phyloP scores from a whole-genome alignment of 2,329 filamentous ascomycete species.

The Atkinsonella texensis region DNA sequence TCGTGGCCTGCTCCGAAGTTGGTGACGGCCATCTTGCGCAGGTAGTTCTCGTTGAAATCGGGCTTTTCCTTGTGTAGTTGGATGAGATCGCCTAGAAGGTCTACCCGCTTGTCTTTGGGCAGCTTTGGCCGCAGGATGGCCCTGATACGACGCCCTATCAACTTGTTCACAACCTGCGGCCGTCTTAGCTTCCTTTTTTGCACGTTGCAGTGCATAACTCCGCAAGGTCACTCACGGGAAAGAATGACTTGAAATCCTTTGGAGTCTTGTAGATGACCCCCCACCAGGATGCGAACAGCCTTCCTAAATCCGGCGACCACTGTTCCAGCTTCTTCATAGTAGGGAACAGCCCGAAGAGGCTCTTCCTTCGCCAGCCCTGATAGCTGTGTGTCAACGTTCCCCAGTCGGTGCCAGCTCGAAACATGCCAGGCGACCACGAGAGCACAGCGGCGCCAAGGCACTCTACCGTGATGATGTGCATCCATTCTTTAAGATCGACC shows the following conservation, averaged over 20 bases:
- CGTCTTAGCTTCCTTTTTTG: background rate
- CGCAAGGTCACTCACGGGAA: slow-evolving; percentile 28
- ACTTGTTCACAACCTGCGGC: slow-evolving; percentile 22
- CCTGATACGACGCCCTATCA: slow-evolving; percentile 23
- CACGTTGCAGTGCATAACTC: background rate
- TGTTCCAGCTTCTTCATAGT: slow-evolving; percentile 26
- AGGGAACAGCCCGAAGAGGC: slow-evolving; percentile 39
- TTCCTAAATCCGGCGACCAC: slow-evolving; percentile 22
- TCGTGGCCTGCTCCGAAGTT: slow-evolving; percentile 46
- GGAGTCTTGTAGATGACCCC: slow-evolving; percentile 32
- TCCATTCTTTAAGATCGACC: slow-evolving; percentile 41
- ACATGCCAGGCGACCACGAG: slow-evolving; percentile 39
- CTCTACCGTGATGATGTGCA: slow-evolving; percentile 43
- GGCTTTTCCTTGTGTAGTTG: slow-evolving; percentile 31
- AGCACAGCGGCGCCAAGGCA: slow-evolving; percentile 37
- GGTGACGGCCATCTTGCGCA: slow-evolving; percentile 39
- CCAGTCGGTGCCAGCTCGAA: slow-evolving; percentile 31
- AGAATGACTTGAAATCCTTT: slow-evolving; percentile 34
- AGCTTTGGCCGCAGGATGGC: slow-evolving; percentile 16
- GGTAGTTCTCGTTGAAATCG: slow-evolving; percentile 33
- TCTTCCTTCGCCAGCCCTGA: slow-evolving; percentile 38
- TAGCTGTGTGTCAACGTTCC: slow-evolving; percentile 37
- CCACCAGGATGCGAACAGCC: slow-evolving; percentile 31
- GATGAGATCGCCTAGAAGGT: slow-evolving; percentile 35
- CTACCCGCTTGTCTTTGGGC: slow-evolving; percentile 20